Evolutionary conservation across 768 basidiomycete species (phyloP).

Genomic region (Leucocoprinus birnbaumii): DNA sequence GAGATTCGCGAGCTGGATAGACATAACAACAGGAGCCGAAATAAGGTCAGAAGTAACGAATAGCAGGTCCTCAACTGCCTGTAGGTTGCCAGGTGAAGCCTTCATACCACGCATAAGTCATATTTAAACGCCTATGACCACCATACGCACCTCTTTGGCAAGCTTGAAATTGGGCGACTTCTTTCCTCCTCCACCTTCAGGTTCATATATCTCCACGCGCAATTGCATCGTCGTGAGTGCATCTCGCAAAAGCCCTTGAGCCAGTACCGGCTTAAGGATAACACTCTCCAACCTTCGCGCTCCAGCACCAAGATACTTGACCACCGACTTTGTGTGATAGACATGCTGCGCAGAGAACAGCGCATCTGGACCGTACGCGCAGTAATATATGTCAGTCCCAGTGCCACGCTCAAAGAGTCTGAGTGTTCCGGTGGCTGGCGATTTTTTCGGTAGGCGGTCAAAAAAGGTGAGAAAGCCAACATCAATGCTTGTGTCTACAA

Average conservation of each 20-base stretch:
- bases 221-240: slow-evolving; percentile 89
- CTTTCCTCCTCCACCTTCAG: slow-evolving; percentile 72
- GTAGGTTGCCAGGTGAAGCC: slow-evolving; percentile 64
- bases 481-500: slow-evolving; percentile 61
- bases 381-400: slow-evolving; percentile 66
- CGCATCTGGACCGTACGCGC: slow-evolving; percentile 88
- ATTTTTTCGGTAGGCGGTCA: slow-evolving; percentile 55
- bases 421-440: slow-evolving; percentile 76
- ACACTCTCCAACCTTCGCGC: slow-evolving; percentile 69
- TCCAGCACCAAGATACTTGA: slow-evolving; percentile 86
- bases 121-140: neutral
- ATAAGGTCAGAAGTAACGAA: slow-evolving; percentile 80
- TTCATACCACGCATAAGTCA: slow-evolving; percentile 15
- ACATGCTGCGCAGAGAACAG: slow-evolving; percentile 81
- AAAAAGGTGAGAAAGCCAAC: slow-evolving; percentile 80
- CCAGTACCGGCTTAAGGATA: slow-evolving; percentile 69
- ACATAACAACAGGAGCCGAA: slow-evolving; percentile 85
- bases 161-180: slow-evolving; percentile 73
- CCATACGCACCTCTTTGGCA: slow-evolving; percentile 66
- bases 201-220: slow-evolving; percentile 86
- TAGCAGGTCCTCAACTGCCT: slow-evolving; percentile 78
- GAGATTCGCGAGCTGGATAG: slow-evolving; percentile 71
- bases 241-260: slow-evolving; percentile 81
- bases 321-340: slow-evolving; percentile 85
- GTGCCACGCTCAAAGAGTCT: slow-evolving; percentile 79